A percentile compares a stretch with the other conserved stretches of the same genome.
Conservation (phyloP, 768 basidiomycete genomes). For the Gyrodon lividus region DNA sequence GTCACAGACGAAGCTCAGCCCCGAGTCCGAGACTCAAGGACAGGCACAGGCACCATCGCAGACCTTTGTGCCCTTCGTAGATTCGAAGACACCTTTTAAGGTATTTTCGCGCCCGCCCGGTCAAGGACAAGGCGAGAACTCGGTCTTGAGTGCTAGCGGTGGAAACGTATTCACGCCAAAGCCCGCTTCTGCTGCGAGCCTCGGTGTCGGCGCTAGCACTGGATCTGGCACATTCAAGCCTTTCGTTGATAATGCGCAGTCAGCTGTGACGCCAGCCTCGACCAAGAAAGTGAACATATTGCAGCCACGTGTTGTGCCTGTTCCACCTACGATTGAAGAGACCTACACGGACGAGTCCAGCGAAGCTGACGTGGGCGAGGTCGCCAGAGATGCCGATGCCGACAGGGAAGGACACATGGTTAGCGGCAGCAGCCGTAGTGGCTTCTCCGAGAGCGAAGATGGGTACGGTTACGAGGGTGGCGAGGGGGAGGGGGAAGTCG, state of each 20-base stretch:
- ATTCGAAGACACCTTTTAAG: conserved; percentile 44
- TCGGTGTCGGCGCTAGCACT: conserved; percentile 3
- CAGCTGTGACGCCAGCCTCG: conserved; percentile 16
- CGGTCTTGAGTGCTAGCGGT: conserved; percentile 14
- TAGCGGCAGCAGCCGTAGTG: conserved; percentile 28
- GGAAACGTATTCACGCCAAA: conserved; percentile 46
- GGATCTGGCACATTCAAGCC: conserved; percentile 35
- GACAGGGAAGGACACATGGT: conserved; percentile 23
- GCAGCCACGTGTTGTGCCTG: conserved; percentile 17
- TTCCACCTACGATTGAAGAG: conserved; percentile 26
- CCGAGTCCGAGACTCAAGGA: conserved; percentile 22
- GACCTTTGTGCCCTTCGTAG: conserved; percentile 43
- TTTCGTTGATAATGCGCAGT: conserved; percentile 29
- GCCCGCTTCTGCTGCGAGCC: conserved; percentile 23
- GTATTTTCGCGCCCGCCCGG: conserved; percentile 70
- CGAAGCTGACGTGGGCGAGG: conserved; percentile 22
- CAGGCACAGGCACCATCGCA: conserved; percentile 22
- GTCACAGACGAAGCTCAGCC: conserved; percentile 14
- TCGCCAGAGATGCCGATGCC: conserved; percentile 19
- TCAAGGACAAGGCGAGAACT: conserved; percentile 41
- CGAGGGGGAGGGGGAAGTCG: conserved; percentile 26
- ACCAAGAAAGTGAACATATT: conserved; percentile 18
- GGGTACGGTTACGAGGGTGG: conserved; percentile 31
- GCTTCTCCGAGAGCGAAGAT: conserved; percentile 35
- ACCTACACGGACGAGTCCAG: conserved; percentile 34